A percentile compares a stretch with the other conserved stretches of the same genome.
Conservation (phyloP, 2,329 filamentous ascomycete genomes). For the Ceratocystis eucalypticola region DNA sequence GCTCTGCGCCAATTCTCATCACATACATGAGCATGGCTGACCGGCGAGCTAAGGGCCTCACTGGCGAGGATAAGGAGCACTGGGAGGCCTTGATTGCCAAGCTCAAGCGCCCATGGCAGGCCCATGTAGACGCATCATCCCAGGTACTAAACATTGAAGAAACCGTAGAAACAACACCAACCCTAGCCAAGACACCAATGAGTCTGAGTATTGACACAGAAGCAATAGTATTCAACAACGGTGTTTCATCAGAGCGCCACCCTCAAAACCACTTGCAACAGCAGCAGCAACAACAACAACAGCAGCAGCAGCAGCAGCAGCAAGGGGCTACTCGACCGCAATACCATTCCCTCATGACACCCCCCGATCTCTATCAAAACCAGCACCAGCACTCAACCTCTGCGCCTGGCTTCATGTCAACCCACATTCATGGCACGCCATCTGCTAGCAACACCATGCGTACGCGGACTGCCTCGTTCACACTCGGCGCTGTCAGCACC, state of each 20-base stretch:
- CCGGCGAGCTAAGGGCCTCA: slow-evolving; percentile 25
- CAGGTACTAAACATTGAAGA: background rate
- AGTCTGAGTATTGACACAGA: background rate
- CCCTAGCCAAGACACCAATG: background rate
- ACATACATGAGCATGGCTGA: slow-evolving; percentile 28
- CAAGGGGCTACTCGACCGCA: background rate
- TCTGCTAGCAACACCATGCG: background rate
- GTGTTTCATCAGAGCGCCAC: background rate
- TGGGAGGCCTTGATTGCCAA: slow-evolving; percentile 25
- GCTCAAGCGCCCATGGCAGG: slow-evolving; percentile 21
- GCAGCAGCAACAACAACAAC: background rate
- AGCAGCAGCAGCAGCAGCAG: background rate
- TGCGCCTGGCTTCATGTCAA: slow-evolving; percentile 6
- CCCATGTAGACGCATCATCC: background rate
- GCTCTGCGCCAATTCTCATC: slow-evolving; percentile 27
- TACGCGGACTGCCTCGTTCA: slow-evolving; percentile 9
- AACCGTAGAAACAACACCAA: background rate
- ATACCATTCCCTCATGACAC: slow-evolving; percentile 7
- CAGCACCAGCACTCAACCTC: background rate
- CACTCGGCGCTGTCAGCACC: background rate
- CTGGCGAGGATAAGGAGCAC: slow-evolving; percentile 26
- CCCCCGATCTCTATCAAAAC: background rate
- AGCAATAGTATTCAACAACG: background rate
- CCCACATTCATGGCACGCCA: background rate
- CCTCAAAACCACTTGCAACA: background rate